phyloP scores from a whole-genome alignment of 495 filamentous ascomycete species.

The Tricharina praecox region DNA sequence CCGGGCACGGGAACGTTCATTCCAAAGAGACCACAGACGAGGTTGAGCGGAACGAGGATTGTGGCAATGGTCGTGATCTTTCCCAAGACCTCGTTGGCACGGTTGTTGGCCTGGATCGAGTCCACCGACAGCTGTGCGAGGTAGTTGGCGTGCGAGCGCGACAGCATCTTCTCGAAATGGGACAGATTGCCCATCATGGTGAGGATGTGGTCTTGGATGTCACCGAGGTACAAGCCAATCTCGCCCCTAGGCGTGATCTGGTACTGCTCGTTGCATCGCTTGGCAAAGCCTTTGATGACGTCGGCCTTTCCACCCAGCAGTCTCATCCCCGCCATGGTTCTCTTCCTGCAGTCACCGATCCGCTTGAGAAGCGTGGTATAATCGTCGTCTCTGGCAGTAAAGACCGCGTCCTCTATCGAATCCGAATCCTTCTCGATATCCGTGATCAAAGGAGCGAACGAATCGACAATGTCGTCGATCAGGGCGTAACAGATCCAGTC shows the following conservation, averaged over 20 bases:
- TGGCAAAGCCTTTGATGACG: constrained; percentile 98
- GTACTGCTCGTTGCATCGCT: constrained; percentile 96
- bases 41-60: constrained; percentile 94
- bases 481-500: constrained; percentile 98
- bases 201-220: constrained; percentile 97
- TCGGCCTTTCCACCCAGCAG: constrained; percentile 94
- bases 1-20: constrained; percentile 98
- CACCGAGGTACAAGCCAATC: constrained; percentile 87
- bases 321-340: constrained; percentile 85
- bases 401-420: constrained; percentile 57
- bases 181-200: constrained; percentile 92
- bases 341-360: constrained; percentile 83
- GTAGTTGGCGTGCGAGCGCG: constrained; percentile 87
- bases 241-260: constrained; percentile 86
- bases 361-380: constrained; percentile 37
- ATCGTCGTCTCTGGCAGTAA: constrained; percentile 68
- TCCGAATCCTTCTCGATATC: constrained; percentile 78
- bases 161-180: constrained; percentile 89
- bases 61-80: constrained; percentile 92
- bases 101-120: constrained; percentile 60
- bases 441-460: constrained; percentile 78
- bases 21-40: constrained; percentile 95
- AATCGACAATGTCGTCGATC: constrained; percentile 96
- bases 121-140: constrained; percentile 50
- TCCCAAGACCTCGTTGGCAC: constrained; percentile 91